Evolutionary conservation across 148 eudicot species (phyloP), one percentile per base, ranked within the genome.

Genomic region (Chenopodium formosanum): DNA sequence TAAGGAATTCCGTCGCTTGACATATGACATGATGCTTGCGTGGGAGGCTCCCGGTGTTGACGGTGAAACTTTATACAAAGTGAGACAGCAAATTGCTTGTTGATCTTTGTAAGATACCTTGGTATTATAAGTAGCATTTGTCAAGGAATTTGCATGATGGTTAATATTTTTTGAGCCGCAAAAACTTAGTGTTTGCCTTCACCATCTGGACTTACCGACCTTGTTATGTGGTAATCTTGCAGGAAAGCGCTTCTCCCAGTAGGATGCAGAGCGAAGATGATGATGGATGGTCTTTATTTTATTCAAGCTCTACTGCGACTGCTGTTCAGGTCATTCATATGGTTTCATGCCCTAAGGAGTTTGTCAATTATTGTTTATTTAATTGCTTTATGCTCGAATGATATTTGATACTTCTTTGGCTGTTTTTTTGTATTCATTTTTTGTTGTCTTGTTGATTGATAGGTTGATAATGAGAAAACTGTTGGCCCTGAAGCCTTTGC

Each of bases 21-120:
- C 90, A 44, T 93, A 83, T 82, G 97, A 91, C 80, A 93, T 91
- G 94, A 93, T 93, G 97, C 91, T 91, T 84, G 93, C 97, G 20
- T 93, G 97, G 97, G 97, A 93, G 70, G 81, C 81, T 31, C 94
- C 97, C 13, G 88, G 83, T 34, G 80, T 84, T 79, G 85, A 90
- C 62, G 79, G 23, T 79, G 86, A 86, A 58, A 76, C 83, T 40
- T 50, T 77, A 22, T 77, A 86, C 72, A 80, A 77, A 34, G 94
- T 91, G 84, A 88, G 92, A 85, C 82, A 78, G 63, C 78, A 76
- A 67, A 46, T 64, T 64, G 82, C 83, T 74, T 82, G 70, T 37
- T 75, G 19, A 63, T 58, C 68, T 78, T 85, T 73, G 78, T 82
- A 79, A 80, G 85, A 82, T 79, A 60, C 78, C 67, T 79, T 73